Conservation (phyloP, 2,329 filamentous ascomycete species). For the Fusarium penzigii region DNA sequence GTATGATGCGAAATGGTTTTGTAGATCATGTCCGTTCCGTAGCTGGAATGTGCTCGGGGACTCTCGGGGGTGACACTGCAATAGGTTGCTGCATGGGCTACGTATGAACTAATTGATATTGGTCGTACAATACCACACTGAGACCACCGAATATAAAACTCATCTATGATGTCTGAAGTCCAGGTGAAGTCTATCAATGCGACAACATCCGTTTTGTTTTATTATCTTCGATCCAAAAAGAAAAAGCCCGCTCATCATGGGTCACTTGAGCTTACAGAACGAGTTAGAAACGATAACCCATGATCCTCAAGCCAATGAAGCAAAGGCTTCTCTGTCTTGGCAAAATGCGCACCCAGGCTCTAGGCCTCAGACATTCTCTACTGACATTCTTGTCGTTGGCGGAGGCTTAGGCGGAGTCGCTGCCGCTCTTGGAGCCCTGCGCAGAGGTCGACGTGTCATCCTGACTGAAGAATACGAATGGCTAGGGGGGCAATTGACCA, state of each 20-base stretch:
- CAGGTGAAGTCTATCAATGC: neutral
- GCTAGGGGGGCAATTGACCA: slow-evolving; percentile 31
- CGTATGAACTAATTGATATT: no score
- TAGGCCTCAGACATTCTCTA: slow-evolving; percentile 10
- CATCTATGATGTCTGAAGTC: no score
- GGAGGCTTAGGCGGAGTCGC: slow-evolving; percentile 30
- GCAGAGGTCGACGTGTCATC: slow-evolving; percentile 23
- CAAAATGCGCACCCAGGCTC: slow-evolving; percentile 2
- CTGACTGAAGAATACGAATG: slow-evolving; percentile 32
- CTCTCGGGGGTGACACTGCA: slow-evolving; percentile 8
- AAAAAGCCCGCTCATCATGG: slow-evolving; percentile 5
- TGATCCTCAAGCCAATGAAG: neutral
- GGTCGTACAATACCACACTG: no score
- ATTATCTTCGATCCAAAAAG: neutral
- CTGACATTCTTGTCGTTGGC: slow-evolving; percentile 27
- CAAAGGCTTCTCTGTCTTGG: neutral
- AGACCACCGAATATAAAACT: no score
- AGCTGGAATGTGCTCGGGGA: slow-evolving; percentile 15
- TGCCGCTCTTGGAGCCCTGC: slow-evolving; percentile 29
- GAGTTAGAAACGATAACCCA: neutral
- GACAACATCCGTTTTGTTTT: neutral
- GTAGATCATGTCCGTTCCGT: neutral
- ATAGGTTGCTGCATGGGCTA: no score
- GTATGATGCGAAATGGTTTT: neutral
- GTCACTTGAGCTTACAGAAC: slow-evolving; percentile 2